Conservation (phyloP, 495 filamentous ascomycete species). For the Rhypophila decipiens region DNA sequence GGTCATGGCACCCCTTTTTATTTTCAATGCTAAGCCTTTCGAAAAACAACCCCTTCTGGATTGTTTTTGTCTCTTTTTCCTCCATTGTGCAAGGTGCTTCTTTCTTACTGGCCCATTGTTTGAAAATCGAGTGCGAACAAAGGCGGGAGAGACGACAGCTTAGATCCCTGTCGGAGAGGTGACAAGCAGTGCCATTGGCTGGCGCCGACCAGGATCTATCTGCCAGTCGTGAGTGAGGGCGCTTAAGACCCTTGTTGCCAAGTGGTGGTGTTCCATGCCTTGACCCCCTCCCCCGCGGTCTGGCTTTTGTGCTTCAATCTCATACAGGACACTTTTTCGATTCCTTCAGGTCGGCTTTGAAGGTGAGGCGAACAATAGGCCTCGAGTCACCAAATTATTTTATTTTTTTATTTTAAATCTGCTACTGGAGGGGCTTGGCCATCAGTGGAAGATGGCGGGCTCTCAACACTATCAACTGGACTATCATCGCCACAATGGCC, state of each 20-base stretch:
- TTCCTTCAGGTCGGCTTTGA: neutral
- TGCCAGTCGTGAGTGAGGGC: conserved; percentile 25
- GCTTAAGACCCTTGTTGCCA: conserved; percentile 20
- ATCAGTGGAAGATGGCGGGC: too few relatives aligned
- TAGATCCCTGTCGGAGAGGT: conserved; percentile 21
- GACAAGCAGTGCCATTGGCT: conserved; percentile 27
- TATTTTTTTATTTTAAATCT: too few relatives aligned
- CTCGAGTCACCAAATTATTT: too few relatives aligned
- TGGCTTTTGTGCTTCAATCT: conserved; percentile 3
- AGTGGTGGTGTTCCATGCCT: conserved; percentile 4
- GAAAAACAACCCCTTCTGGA: neutral
- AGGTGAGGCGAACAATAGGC: too few relatives aligned
- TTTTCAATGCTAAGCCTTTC: neutral
- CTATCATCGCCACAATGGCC: neutral
- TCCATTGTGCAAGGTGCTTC: neutral
- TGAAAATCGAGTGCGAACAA: conserved; percentile 3
- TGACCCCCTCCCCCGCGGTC: neutral
- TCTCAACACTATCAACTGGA: too few relatives aligned
- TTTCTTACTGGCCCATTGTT: conserved; percentile 8
- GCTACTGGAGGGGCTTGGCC: too few relatives aligned
- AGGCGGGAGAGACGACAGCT: conserved; percentile 15
- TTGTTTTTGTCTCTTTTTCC: neutral
- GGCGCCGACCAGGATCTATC: conserved; percentile 14
- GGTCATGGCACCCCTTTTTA: neutral
- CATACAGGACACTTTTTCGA: conserved; percentile 3